Conservation (phyloP, 1,284 basidiomycete species). For the Tilletia walkeri region DNA sequence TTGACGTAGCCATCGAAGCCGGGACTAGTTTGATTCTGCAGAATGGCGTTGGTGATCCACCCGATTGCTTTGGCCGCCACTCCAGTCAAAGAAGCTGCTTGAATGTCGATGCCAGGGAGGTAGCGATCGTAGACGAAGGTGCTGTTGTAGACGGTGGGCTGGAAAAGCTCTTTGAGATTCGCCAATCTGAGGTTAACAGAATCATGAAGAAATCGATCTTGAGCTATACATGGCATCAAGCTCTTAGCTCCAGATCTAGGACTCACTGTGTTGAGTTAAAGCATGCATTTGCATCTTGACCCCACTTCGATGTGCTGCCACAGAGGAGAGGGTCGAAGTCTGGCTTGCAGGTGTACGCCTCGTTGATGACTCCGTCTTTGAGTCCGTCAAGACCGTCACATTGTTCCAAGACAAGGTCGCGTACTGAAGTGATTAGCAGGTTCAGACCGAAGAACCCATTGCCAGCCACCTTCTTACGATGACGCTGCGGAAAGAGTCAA, state of each 20-base stretch:
- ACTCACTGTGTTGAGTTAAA: slow-evolving; percentile 14
- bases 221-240: too few species aligned
- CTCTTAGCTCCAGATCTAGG: not conserved
- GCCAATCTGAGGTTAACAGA: not conserved
- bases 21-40: slow-evolving; percentile 28
- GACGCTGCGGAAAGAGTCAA: not conserved
- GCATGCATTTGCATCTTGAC: not conserved
- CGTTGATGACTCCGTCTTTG: slow-evolving; percentile 53
- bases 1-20: slow-evolving; percentile 21
- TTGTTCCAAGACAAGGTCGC: slow-evolving; percentile 50
- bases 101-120: slow-evolving; percentile 24
- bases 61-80: slow-evolving; percentile 34
- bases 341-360: slow-evolving; percentile 33
- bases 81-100: slow-evolving; percentile 8
- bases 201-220: too few species aligned
- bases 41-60: slow-evolving; percentile 43
- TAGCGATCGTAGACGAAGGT: slow-evolving; percentile 25
- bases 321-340: slow-evolving; percentile 21
- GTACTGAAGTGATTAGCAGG: slow-evolving; percentile 23
- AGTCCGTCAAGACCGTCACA: slow-evolving; percentile 57
- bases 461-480: slow-evolving; percentile 18
- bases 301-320: slow-evolving; percentile 13
- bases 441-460: slow-evolving; percentile 19
- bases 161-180: slow-evolving; percentile 18
- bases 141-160: slow-evolving; percentile 8